These are phyloP conservation scores for Sequoiadendron giganteum DNA, from an alignment of 75 land plant species.

Conservation along the genomic window DNA sequence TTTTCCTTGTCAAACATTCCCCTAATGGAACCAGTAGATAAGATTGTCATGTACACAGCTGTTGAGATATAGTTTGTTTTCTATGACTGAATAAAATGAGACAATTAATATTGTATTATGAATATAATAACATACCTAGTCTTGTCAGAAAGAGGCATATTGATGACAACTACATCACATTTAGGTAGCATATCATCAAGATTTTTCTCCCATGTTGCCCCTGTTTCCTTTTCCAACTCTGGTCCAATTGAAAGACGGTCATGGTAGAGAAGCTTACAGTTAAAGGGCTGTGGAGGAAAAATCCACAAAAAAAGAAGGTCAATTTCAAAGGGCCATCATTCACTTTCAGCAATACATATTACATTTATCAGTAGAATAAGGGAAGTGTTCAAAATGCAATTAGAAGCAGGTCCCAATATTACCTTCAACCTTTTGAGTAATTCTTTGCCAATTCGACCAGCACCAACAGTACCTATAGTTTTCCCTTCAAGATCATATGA, in stretches of 20 bases:
- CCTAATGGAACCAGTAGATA: slow-evolving; percentile 26
- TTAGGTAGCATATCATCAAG: slow-evolving; percentile 80
- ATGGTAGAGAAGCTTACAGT: slow-evolving; percentile 87
- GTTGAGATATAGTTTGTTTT: neutral
- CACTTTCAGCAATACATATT: neutral
- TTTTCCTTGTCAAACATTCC: slow-evolving; percentile 78
- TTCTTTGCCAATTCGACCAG: slow-evolving; percentile 85
- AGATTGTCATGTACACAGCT: neutral
- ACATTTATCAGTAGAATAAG: neutral
- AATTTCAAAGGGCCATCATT: neutral
- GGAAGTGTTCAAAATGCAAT: neutral
- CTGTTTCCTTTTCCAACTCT: slow-evolving; percentile 67
- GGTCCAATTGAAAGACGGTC: slow-evolving; percentile 71
- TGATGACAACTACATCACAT: slow-evolving; percentile 87
- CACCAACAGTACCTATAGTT: slow-evolving; percentile 90
- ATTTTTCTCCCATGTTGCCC: slow-evolving; percentile 74
- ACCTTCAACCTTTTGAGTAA: slow-evolving; percentile 79
- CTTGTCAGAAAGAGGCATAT: slow-evolving; percentile 84
- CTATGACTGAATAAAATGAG: neutral
- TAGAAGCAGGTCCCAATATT: neutral
- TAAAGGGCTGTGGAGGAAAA: slow-evolving; percentile 52
- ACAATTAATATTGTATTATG: neutral
- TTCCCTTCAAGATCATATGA: slow-evolving; percentile 91
- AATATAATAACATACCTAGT: slow-evolving; percentile 43
- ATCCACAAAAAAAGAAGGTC: neutral